These are phyloP conservation scores for Citrus trifoliata DNA, from an alignment of 345 rosid species.

Conservation along the genomic window DNA sequence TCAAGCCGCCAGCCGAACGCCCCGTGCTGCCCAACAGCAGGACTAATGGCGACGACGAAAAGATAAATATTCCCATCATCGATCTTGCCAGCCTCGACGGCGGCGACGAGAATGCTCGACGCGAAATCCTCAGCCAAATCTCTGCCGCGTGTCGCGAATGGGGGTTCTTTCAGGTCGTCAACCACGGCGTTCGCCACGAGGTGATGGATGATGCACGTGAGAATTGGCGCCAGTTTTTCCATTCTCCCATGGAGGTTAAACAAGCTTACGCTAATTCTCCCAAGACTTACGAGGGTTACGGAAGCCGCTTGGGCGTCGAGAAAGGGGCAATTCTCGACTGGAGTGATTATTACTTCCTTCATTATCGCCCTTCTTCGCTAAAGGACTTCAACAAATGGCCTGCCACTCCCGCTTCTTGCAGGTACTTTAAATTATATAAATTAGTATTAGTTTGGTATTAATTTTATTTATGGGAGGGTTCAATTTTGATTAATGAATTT, in stretches of 20 bases:
- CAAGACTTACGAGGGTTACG: slow-evolving; percentile 86
- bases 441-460: no score
- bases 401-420: slow-evolving; percentile 48
- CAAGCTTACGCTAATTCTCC: slow-evolving; percentile 71
- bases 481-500: not conserved
- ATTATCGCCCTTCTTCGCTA: slow-evolving; percentile 51
- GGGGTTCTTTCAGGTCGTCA: slow-evolving; percentile 91
- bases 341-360: slow-evolving; percentile 90
- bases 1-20: slow-evolving; percentile 64
- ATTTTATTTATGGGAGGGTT: no score
- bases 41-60: not conserved
- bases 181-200: slow-evolving; percentile 68
- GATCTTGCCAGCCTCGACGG: slow-evolving; percentile 50
- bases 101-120: slow-evolving; percentile 18
- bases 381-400: slow-evolving; percentile 89
- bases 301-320: slow-evolving; percentile 78
- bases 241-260: slow-evolving; percentile 60
- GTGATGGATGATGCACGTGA: slow-evolving; percentile 65
- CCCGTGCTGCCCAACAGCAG: slow-evolving; percentile 25
- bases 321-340: slow-evolving; percentile 93
- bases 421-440: slow-evolving; percentile 32
- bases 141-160: slow-evolving; percentile 68
- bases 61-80: slow-evolving; percentile 64
- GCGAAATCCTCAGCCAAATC: slow-evolving; percentile 24
- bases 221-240: slow-evolving; percentile 78